phyloP scores from a whole-genome alignment of 2,329 filamentous ascomycete species.

The Cladorrhinum sp. region DNA sequence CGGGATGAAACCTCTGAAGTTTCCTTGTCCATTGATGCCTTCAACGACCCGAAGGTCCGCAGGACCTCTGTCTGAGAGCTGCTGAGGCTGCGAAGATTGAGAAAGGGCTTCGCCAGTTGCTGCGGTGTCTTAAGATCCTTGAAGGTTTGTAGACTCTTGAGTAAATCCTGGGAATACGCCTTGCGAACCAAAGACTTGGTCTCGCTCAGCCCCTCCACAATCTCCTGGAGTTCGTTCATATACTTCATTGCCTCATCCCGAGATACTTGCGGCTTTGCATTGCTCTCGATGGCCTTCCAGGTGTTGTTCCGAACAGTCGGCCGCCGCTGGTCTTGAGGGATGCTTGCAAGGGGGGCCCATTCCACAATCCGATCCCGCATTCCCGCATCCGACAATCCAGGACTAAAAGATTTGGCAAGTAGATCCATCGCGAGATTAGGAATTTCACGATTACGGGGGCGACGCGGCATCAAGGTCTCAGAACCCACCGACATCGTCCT shows the following conservation, averaged over 20 bases:
- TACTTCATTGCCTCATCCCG: background rate
- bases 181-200: conserved; percentile 26
- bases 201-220: conserved; percentile 31
- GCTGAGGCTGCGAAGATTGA: conserved; percentile 3
- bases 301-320: background rate
- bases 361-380: background rate
- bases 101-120: conserved; percentile 15
- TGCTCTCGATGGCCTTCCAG: background rate
- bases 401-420: conserved; percentile 4
- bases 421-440: conserved; percentile 19
- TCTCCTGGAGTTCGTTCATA: conserved; percentile 29
- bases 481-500: background rate
- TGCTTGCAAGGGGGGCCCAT: conserved; percentile 12
- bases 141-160: conserved; percentile 31
- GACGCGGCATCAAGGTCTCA: background rate
- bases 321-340: conserved; percentile 7
- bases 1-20: conserved; percentile 1
- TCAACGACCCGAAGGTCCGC: conserved; percentile 5
- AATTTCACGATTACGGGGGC: conserved; percentile 6
- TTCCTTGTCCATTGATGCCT: conserved; percentile 3
- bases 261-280: conserved; percentile 5
- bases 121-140: conserved; percentile 12
- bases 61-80: conserved; percentile 3
- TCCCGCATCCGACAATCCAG: background rate
- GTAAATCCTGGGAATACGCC: conserved; percentile 32